Evolutionary conservation across 2,329 filamentous ascomycete genomes (phyloP).

Genomic region (Lachnellula hyalina): DNA sequence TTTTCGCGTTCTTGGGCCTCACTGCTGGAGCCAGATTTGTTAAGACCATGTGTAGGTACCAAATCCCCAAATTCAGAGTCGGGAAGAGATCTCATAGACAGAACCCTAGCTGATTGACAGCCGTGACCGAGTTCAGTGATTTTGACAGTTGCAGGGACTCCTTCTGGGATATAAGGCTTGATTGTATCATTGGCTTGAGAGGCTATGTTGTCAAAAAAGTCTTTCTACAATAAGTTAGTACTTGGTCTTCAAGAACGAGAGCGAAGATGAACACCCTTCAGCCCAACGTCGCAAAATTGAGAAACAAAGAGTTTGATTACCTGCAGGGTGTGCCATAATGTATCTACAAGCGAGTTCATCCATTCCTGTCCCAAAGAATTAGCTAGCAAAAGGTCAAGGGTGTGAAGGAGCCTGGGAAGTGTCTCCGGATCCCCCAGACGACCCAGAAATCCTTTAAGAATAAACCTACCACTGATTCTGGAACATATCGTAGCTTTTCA

Average conservation of each 20-base stretch:
- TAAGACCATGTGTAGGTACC: slow-evolving; percentile 14
- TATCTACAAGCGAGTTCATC: slow-evolving; percentile 8
- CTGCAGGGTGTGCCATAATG: slow-evolving; percentile 15
- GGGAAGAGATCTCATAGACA: slow-evolving; percentile 20
- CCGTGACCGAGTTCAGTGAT: slow-evolving; percentile 16
- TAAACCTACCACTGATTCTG: slow-evolving; percentile 8
- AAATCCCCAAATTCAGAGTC: slow-evolving; percentile 19
- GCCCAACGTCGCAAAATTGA: no score
- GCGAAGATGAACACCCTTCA: no score
- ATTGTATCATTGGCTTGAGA: slow-evolving; percentile 16
- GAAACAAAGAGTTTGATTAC: no score
- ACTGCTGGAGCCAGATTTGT: slow-evolving; percentile 9
- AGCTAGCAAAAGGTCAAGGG: no score
- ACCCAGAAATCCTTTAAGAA: no score
- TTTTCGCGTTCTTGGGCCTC: slow-evolving; percentile 13
- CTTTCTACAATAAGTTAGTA: background rate
- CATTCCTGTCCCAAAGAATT: background rate
- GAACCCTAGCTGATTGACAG: slow-evolving; percentile 10
- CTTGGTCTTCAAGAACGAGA: no score
- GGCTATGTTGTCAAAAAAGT: slow-evolving; percentile 17
- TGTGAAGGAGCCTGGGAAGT: no score
- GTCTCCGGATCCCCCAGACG: no score
- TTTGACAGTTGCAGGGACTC: slow-evolving; percentile 15
- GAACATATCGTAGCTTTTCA: slow-evolving; percentile 15
- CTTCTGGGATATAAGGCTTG: slow-evolving; percentile 17